Evolutionary conservation across 2,329 filamentous ascomycete genomes (phyloP), one percentile per base, ranked within the genome.

Genomic region (Diaporthe citriasiana): DNA sequence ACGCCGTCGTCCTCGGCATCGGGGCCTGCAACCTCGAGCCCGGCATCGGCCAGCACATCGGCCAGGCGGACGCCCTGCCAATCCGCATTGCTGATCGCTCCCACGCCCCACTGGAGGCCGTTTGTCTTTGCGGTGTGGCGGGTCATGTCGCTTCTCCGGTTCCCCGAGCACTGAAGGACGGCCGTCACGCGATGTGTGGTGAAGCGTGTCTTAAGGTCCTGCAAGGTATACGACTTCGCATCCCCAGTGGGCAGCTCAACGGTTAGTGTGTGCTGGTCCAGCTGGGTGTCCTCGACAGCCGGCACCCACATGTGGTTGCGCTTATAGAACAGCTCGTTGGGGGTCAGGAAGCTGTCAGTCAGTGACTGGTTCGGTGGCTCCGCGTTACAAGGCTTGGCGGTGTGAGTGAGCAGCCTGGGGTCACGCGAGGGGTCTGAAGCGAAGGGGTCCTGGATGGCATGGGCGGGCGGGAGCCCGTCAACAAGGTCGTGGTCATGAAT

Each of bases 291-390:
- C 5, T 81, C 78, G 1, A 89, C 79, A 8, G 82, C 81, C 0
- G 90, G 90, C 53, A 91, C 90, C 90, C 90, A 92, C 84, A 92
- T 89, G 81, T 92, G 90, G 77, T 92, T 90, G 27, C 90, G 86
- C 19, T 91, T 87, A 78, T 90, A 91, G 79, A 91, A 91, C 0
- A 89, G 82, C 40, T 86, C 83, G 55, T 87, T 88, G 4, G 88
- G 88, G 0, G 90, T 92, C 50, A 88, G 81, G 77, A 90, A 92
- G 2, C 85, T 81, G 17, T 83, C 81, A 25, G 82, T 82, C 35
- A 92, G 84, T 45, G 84, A 84, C 3, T 84, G 82, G 0, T 79
- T 81, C 0, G 90, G 90, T 0, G 90, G 89, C 78, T 92, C 90
- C 1, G 90, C 90, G 78, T 92, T 92, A 75, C 89, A 87, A 4